phyloP scores from a whole-genome alignment of 1,284 basidiomycete species.

The Fomitopsis betulina region DNA sequence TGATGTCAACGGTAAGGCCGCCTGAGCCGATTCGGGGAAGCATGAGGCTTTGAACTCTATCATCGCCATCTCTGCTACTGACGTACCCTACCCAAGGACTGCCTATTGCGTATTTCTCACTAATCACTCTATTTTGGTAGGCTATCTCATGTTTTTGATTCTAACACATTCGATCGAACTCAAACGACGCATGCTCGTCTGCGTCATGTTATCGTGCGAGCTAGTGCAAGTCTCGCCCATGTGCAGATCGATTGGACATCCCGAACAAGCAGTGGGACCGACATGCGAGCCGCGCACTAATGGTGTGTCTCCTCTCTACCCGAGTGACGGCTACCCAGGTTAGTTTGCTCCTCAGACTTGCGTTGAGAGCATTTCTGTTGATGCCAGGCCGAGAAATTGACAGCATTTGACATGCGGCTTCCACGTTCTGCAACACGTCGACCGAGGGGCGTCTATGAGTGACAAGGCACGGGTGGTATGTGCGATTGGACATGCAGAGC shows the following conservation, averaged over 20 bases:
- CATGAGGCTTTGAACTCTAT: slow-evolving; percentile 6
- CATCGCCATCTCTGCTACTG: slow-evolving; percentile 6
- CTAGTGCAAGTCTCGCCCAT: not conserved
- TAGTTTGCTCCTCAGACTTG: not conserved
- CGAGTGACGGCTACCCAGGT: not conserved
- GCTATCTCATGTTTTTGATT: not conserved
- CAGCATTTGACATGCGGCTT: not conserved
- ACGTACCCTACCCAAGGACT: slow-evolving; percentile 2
- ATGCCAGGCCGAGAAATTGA: not conserved
- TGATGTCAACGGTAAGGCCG: not conserved
- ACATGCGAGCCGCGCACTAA: not conserved
- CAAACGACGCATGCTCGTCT: not conserved
- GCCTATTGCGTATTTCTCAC: not conserved
- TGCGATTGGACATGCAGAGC: not conserved
- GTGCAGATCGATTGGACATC: not conserved
- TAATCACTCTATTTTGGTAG: slow-evolving; percentile 8
- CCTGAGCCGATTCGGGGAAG: slow-evolving; percentile 9
- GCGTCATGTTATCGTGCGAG: not conserved
- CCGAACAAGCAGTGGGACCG: not conserved
- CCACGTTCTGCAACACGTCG: not conserved
- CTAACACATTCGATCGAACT: not conserved
- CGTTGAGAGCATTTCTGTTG: not conserved
- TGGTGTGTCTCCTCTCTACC: not conserved
- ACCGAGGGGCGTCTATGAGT: not conserved
- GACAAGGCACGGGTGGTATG: not conserved